Evolutionary conservation across 306 rosid species (phyloP), one percentile per base, ranked within the genome.

Genomic region (Medicago lupulina): DNA sequence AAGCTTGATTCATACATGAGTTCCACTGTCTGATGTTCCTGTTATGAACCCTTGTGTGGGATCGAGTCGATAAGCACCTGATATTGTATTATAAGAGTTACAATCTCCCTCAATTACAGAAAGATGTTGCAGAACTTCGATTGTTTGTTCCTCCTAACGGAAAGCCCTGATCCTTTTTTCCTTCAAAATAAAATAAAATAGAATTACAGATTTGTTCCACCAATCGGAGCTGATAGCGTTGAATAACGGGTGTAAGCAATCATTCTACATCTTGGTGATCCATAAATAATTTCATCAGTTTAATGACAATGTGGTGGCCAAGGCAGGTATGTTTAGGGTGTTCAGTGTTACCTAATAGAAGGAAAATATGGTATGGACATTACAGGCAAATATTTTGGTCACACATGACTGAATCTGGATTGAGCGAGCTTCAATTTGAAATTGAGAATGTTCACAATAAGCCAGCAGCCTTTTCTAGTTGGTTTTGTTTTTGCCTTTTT

Each of bases 191-290:
- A 21, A 21, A 21, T 21, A 21, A 21, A 21, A 21, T 21, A 21
- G 66, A 80, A 86, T 67, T 67, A 76, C 77, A 90, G 83, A 80
- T 95, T 92, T 73, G 92, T 92, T 74, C 99, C 99, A 55, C 99
- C 99, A 51, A 57, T 92, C 25, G 75, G 87, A 75, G 82, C 86
- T 4, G 85, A 89, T 21, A 87, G 80, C 43, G 12, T 80, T 72
- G 57, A 83, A 47, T 57, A 43, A 68, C 75, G 79, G 76, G 72
- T n/a, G 38, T 40, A 71, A 31, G 18, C 8, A 28, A 25, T 43
- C 70, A 44, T 67, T 55, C 46, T 8, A 65, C 70, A 58, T 57
- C 38, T 21, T 21, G 67, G 69, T 18, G 34, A 57, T 50, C 74
- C 38, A 71, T 58, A 44, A 36, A 64, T 63, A 38, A 63, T 66